Conservation (phyloP, 2,329 filamentous ascomycete genomes). For the Magnaporthiopsis incrustans region DNA sequence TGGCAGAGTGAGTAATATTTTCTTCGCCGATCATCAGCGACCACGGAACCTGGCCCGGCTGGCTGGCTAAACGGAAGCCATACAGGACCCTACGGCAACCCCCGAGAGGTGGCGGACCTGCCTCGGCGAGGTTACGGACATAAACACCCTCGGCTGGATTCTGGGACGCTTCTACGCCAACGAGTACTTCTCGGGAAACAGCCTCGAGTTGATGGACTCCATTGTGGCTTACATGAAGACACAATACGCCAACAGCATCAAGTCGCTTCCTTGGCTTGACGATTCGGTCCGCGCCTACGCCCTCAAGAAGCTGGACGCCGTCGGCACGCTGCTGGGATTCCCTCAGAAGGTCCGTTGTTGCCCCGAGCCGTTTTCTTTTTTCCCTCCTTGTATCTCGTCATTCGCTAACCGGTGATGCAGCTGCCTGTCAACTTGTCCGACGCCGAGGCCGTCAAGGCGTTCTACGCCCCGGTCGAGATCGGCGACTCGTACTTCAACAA, state of each 20-base stretch:
- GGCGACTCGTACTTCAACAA: slow-evolving; percentile 49
- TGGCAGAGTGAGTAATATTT: slow-evolving; percentile 31
- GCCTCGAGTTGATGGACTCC: slow-evolving; percentile 47
- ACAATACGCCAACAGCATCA: slow-evolving; percentile 31
- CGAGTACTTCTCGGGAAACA: slow-evolving; percentile 46
- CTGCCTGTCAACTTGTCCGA: slow-evolving; percentile 45
- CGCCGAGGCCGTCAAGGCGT: slow-evolving; percentile 41
- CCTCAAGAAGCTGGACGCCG: slow-evolving; percentile 55
- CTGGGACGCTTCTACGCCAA: slow-evolving; percentile 51
- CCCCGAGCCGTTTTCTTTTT: not conserved
- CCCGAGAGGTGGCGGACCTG: slow-evolving; percentile 51
- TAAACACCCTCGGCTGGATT: slow-evolving; percentile 45
- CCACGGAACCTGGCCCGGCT: too few species aligned
- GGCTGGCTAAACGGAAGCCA: not conserved
- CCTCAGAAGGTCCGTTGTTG: slow-evolving; percentile 1
- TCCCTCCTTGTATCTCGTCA: not conserved
- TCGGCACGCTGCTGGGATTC: slow-evolving; percentile 55
- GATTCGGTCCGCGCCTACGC: slow-evolving; percentile 50
- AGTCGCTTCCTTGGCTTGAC: slow-evolving; percentile 49
- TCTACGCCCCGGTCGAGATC: slow-evolving; percentile 44
- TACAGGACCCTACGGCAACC: slow-evolving; percentile 38
- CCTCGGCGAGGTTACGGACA: slow-evolving; percentile 37
- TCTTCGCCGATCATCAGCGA: not conserved
- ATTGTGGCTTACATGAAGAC: slow-evolving; percentile 52
- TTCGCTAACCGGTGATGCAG: slow-evolving; percentile 28